Conservation (phyloP, 768 basidiomycete species). For the Cubamyces lactineus region DNA sequence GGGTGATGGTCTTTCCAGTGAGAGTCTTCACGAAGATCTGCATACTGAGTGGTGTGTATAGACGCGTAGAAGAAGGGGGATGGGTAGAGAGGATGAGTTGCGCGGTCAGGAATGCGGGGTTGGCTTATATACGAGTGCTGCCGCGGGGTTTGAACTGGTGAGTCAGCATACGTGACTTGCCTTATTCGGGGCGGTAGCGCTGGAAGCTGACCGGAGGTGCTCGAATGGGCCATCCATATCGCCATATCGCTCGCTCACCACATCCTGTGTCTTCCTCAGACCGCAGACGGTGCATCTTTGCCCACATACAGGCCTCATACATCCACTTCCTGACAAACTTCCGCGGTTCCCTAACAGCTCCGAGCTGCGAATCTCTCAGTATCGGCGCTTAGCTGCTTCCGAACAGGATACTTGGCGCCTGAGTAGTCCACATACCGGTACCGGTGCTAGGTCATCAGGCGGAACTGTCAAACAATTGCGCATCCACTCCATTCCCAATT, state of each 20-base stretch:
- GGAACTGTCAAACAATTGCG: too few relatives aligned
- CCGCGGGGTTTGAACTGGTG: slow-evolving; percentile 27
- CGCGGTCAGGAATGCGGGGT: slow-evolving; percentile 12
- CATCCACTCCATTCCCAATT: too few relatives aligned
- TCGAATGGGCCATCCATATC: slow-evolving; percentile 13
- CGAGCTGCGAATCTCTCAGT: not conserved
- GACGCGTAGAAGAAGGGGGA: not conserved
- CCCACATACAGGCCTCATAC: not conserved
- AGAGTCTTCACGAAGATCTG: slow-evolving; percentile 60
- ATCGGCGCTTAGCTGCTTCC: not conserved
- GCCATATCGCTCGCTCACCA: not conserved
- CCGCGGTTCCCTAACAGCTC: not conserved
- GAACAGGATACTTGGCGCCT: not conserved
- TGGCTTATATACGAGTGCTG: slow-evolving; percentile 19
- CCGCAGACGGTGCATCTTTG: not conserved
- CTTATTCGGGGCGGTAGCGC: slow-evolving; percentile 10
- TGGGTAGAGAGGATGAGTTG: slow-evolving; percentile 3
- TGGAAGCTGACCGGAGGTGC: slow-evolving; percentile 19
- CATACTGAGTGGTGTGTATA: slow-evolving; percentile 36
- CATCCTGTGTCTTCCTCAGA: slow-evolving; percentile 1
- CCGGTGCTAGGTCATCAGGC: too few relatives aligned
- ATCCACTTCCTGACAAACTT: not conserved
- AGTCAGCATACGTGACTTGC: slow-evolving; percentile 24
- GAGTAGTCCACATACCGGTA: too few relatives aligned
- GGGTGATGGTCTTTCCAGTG: slow-evolving; percentile 79